Conservation (phyloP, 2,329 filamentous ascomycete genomes). For the Akanthomyces dipterigenus region DNA sequence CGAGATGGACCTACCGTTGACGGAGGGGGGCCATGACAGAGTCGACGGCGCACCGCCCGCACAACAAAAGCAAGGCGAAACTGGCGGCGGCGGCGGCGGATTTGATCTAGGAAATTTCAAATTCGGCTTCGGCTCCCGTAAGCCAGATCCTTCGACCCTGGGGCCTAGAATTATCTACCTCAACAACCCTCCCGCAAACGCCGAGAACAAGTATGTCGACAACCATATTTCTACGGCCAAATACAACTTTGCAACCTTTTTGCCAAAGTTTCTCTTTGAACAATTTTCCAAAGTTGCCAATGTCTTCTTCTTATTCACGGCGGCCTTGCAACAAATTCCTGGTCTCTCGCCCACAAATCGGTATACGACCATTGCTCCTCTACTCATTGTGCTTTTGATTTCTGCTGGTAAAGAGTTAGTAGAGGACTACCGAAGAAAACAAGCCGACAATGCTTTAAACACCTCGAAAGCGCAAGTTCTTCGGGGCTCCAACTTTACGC, state of each 20-base stretch:
- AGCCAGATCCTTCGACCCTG: constrained; percentile 81
- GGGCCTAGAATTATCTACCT: constrained; percentile 90
- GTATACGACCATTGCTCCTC: constrained; percentile 94
- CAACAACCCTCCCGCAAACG: constrained; percentile 93
- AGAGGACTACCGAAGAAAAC: constrained; percentile 86
- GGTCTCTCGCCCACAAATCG: constrained; percentile 89
- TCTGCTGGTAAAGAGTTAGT: constrained; percentile 92
- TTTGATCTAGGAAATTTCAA: constrained; percentile 75
- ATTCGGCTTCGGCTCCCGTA: constrained; percentile 80
- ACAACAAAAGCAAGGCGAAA: constrained; percentile 36
- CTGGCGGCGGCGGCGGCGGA: constrained; percentile 18
- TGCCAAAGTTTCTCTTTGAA: constrained; percentile 95
- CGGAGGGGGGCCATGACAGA: constrained; percentile 55
- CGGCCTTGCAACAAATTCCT: constrained; percentile 88
- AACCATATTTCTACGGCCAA: constrained; percentile 98
- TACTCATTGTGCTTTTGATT: constrained; percentile 83
- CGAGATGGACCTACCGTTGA: constrained; percentile 96
- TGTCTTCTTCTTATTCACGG: constrained; percentile 97
- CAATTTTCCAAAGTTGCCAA: constrained; percentile 99
- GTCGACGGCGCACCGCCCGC: constrained; percentile 17
- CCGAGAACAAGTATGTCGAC: constrained; percentile 82
- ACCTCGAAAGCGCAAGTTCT: constrained; percentile 78
- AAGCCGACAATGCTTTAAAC: constrained; percentile 81
- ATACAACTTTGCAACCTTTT: constrained; percentile 87
- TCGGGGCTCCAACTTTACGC: constrained; percentile 74